Conservation (phyloP, 768 basidiomycete genomes). For the Coprinopsis sp. region DNA sequence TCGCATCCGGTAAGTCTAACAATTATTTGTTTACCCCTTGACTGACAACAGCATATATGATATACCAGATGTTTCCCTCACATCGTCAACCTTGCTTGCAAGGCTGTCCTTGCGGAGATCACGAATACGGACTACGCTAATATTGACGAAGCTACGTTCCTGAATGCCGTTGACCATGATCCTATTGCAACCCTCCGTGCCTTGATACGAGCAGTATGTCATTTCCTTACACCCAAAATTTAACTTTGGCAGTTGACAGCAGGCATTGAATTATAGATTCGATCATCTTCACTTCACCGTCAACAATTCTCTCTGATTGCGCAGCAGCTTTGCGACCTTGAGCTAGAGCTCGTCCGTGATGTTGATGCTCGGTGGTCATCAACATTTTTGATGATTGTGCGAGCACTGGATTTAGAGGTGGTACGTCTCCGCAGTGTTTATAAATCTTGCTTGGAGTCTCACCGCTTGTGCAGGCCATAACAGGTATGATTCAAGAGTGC, state of each 20-base stretch:
- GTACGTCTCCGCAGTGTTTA: not conserved
- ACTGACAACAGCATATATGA: slow-evolving; percentile 1
- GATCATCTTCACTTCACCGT: not conserved
- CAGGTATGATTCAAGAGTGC: not conserved
- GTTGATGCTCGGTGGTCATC: slow-evolving; percentile 9
- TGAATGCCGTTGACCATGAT: not conserved
- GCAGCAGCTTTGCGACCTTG: not conserved
- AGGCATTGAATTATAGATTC: too few relatives aligned
- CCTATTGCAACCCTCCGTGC: not conserved
- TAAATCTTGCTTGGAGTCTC: not conserved
- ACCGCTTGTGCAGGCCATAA: not conserved
- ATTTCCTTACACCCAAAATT: not conserved
- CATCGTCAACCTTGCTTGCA: slow-evolving; percentile 28
- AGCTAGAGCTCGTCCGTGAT: slow-evolving; percentile 2
- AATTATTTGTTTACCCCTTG: slow-evolving; percentile 1
- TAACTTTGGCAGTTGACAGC: not conserved
- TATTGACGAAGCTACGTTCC: not conserved
- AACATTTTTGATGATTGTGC: slow-evolving; percentile 5
- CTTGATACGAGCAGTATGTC: not conserved
- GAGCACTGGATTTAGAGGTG: not conserved
- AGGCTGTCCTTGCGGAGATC: slow-evolving; percentile 23
- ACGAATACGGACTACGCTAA: too few relatives aligned
- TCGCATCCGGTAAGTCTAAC: slow-evolving; percentile 20
- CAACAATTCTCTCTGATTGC: not conserved
- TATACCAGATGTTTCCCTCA: slow-evolving; percentile 25